These are phyloP conservation scores for Fusarium graminum DNA, from an alignment of 2,329 filamentous ascomycete genomes.

Conservation along the genomic window DNA sequence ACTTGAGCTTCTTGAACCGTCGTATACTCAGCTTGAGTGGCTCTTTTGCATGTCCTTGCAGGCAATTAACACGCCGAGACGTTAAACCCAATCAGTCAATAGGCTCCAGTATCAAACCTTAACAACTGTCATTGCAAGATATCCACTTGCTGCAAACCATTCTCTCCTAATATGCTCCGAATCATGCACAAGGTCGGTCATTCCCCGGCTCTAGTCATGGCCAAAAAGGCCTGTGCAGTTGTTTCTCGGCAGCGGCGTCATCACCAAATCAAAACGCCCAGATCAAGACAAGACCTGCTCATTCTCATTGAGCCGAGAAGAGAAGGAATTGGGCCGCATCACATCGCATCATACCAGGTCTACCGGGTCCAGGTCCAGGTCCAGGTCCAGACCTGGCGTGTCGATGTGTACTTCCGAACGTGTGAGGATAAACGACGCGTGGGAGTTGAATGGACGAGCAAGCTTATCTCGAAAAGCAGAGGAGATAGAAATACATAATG, in stretches of 20 bases:
- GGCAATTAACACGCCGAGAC: constrained; percentile 2
- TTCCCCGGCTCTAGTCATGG: constrained; percentile 22
- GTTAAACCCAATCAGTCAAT: constrained; percentile 9
- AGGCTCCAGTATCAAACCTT: constrained; percentile 24
- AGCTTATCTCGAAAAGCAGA: constrained; percentile 52
- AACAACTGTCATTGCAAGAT: constrained; percentile 5
- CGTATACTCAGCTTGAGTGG: constrained; percentile 24
- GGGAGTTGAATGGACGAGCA: constrained; percentile 35
- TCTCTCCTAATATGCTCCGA: constrained; percentile 13
- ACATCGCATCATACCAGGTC: neutral
- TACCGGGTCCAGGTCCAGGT: neutral
- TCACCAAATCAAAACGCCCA: constrained; percentile 24
- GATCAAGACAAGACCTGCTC: constrained; percentile 25
- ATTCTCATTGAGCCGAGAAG: constrained; percentile 28
- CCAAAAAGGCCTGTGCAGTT: constrained; percentile 12
- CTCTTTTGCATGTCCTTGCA: constrained; percentile 29
- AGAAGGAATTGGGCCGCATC: constrained; percentile 29
- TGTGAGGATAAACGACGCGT: constrained; percentile 34
- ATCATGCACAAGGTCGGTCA: constrained; percentile 23
- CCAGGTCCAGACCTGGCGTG: constrained; percentile 10
- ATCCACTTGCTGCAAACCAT: constrained; percentile 21
- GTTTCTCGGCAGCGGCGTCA: constrained; percentile 40
- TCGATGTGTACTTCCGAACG: constrained; percentile 25
- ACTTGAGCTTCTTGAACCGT: constrained; percentile 4
- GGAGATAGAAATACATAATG: constrained; percentile 59